A percentile compares a stretch with the other conserved stretches of the same genome.
phyloP scores from a whole-genome alignment of 441 rosid species.

The Erodium texanum region DNA sequence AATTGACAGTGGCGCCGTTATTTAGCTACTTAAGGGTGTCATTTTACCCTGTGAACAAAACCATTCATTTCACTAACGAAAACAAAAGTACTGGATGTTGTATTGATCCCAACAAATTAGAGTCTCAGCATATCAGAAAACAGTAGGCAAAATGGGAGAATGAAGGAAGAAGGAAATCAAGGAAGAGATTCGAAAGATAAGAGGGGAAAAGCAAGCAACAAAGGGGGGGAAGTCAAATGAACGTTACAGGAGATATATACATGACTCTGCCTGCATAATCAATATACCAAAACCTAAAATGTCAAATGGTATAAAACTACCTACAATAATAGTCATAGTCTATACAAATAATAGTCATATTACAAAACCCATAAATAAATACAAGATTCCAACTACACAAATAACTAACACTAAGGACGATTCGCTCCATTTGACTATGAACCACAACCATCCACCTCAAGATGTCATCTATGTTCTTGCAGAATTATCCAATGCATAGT shows the following conservation, averaged over 20 bases:
- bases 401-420: not conserved
- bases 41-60: not conserved
- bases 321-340: too few species aligned
- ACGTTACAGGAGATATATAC: not conserved
- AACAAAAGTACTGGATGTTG: not conserved
- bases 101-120: not conserved
- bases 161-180: not conserved
- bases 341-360: not conserved
- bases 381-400: not conserved
- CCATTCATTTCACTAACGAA: not conserved
- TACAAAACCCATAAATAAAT: not conserved
- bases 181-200: not conserved
- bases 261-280: not conserved
- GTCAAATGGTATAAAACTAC: not conserved
- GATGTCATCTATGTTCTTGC: not conserved
- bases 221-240: not conserved
- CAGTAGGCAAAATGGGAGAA: not conserved
- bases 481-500: too few species aligned
- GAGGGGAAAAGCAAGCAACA: not conserved
- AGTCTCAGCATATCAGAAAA: not conserved
- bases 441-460: not conserved
- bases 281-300: not conserved
- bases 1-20: not conserved
- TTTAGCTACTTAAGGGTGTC: not conserved
- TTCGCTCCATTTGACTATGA: not conserved